These are phyloP conservation scores for Diaporthe batatas DNA, from an alignment of 2,329 filamentous ascomycete species.

Conservation along the genomic window DNA sequence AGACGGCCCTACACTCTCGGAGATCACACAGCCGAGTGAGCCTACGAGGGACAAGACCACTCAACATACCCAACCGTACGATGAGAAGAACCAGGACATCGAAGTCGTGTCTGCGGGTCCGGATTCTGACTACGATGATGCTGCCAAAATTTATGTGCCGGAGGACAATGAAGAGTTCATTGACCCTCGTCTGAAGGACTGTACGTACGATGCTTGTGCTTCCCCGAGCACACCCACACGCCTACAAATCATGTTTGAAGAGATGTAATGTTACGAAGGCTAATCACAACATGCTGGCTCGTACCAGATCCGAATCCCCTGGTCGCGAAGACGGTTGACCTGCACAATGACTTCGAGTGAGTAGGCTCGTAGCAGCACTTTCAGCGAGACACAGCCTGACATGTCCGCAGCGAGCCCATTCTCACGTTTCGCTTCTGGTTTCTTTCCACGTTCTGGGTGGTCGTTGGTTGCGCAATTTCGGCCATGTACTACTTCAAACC, in stretches of 20 bases:
- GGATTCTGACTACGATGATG: conserved; percentile 42
- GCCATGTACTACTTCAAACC: conserved; percentile 53
- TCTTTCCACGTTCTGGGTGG: conserved; percentile 51
- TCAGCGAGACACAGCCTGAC: background rate
- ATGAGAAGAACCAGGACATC: conserved; percentile 35
- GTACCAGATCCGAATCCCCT: conserved; percentile 47
- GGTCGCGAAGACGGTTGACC: conserved; percentile 51
- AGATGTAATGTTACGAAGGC: background rate
- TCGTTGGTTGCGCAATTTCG: conserved; percentile 48
- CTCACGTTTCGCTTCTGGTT: conserved; percentile 52
- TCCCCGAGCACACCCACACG: background rate
- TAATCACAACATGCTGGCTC: background rate
- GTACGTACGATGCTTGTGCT: background rate
- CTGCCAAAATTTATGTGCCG: conserved; percentile 45
- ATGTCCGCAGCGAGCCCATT: conserved; percentile 47
- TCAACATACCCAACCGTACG: background rate
- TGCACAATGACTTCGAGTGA: conserved; percentile 50
- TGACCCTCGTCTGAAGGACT: conserved; percentile 50
- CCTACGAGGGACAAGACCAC: background rate
- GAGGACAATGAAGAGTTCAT: conserved; percentile 49
- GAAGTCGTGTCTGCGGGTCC: conserved; percentile 37
- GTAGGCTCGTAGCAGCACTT: background rate
- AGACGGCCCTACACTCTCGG: background rate
- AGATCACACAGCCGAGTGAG: conserved; percentile 15
- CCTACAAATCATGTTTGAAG: background rate